A percentile compares a stretch with the other conserved stretches of the same genome.
Conservation (phyloP, 495 filamentous ascomycete genomes). For the Penicillium atrosanguineum region DNA sequence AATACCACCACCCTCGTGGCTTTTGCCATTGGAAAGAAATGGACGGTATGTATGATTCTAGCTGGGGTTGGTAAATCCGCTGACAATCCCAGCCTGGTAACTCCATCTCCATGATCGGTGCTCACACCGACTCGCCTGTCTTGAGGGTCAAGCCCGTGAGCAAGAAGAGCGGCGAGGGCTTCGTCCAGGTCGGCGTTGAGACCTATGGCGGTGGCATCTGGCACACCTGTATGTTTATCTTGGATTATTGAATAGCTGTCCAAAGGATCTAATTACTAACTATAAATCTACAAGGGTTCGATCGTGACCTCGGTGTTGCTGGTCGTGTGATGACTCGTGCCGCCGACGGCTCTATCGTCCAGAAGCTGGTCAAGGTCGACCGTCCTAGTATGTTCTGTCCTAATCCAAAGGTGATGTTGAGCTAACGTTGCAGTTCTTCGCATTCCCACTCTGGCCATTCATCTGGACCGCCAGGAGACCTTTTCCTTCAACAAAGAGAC, state of each 20-base stretch:
- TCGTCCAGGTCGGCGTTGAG: conserved; percentile 92
- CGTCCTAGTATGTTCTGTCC: conserved; percentile 60
- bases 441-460: conserved; percentile 90
- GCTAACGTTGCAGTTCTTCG: conserved; percentile 59
- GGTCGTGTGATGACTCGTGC: conserved; percentile 81
- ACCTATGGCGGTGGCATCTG: conserved; percentile 87
- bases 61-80: neutral
- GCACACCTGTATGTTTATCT: conserved; percentile 52
- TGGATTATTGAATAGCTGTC: neutral
- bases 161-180: conserved; percentile 84
- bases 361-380: conserved; percentile 87
- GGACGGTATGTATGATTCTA: conserved; percentile 56
- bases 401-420: neutral
- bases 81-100: conserved; percentile 66
- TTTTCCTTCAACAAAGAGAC: conserved; percentile 97
- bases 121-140: conserved; percentile 92
- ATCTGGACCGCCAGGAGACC: conserved; percentile 78
- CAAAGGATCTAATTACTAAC: neutral
- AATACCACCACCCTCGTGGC: conserved; percentile 93
- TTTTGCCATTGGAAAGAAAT: conserved; percentile 89
- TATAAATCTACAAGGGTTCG: conserved; percentile 67
- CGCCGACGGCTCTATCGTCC: conserved; percentile 68
- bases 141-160: conserved; percentile 91
- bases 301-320: conserved; percentile 88
- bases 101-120: conserved; percentile 90